These are phyloP conservation scores for Anaeromyces robustus DNA, from an alignment of 192 early-diverging fungal species.

Conservation along the genomic window DNA sequence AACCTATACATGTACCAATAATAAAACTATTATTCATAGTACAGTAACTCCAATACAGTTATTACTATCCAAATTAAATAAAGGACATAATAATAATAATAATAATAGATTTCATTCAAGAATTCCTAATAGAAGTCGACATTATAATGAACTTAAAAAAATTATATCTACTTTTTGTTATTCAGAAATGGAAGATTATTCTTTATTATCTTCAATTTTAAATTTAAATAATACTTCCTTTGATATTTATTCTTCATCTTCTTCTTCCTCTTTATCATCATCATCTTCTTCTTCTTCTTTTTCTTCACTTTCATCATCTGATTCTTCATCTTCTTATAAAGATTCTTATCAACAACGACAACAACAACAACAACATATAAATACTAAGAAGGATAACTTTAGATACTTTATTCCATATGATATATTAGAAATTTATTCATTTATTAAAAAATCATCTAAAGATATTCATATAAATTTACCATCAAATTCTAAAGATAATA, in stretches of 20 bases:
- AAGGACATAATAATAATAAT: not conserved
- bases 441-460: not conserved
- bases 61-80: not conserved
- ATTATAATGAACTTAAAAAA: not conserved
- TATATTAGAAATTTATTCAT: not conserved
- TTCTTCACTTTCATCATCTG: not conserved
- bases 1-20: not conserved
- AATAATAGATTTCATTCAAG: not conserved
- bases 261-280: not conserved
- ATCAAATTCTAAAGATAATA: not conserved
- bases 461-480: not conserved
- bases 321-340: not conserved
- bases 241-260: not conserved
- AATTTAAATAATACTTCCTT: not conserved
- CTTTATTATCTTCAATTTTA: not conserved
- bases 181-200: not conserved
- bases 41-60: not conserved
- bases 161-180: not conserved
- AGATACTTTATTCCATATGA: not conserved
- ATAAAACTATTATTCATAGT: not conserved
- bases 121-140: not conserved
- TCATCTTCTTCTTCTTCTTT: not conserved
- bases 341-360: too few relatives aligned
- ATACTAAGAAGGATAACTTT: not conserved
- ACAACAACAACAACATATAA: too few relatives aligned